Base-by-base conservation (phyloP, 2,329 filamentous ascomycete genomes). In the Nakataea oryzae region DNA sequence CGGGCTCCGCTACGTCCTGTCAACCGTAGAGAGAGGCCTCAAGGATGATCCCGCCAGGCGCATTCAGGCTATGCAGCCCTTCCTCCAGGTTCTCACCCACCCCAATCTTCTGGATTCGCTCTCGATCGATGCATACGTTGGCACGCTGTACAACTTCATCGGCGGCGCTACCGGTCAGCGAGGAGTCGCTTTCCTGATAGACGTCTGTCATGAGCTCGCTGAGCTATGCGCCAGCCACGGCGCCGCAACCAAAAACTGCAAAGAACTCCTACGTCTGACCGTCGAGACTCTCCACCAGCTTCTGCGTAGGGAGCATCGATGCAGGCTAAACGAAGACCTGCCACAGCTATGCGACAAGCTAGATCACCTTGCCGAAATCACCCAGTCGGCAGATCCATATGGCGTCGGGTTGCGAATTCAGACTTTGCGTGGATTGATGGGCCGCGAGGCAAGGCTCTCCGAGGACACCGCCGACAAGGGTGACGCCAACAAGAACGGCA, bases 81-180 rank as follows among this genome's bases (percentile, higher is more conserved):
- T 76, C 8, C 74, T 77, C 47, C 59, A 67, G 6, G 54, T 74
- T 17, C 64, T 76, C 28, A 74, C 72, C 2, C 73, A 77, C 27
- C 62, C 66, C 3, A 66, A 67, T 3, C 68, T 77, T 12, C 63
- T 71, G 8, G 70, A 73, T 54, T 77, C 71, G 13, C 68, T 72
- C 13, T 70, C 76, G 0, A 66, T 78, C 21, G 76, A 76, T 57
- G 68, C 71, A 57, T 69, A 74, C 32, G 70, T 75, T 1, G 72
- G 72, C 2, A 63, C 62, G 0, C 67, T 77, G 27, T 75, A 70
- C 62, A 74, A 73, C 61, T 70, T 71, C 57, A 58, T 75, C 7
- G 61, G 68, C 8, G 75, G 75, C 7, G 62, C 72, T 50, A 69
- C 71, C 13, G 72, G 72, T 70, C 67, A 69, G 29, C 14, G 61